Evolutionary conservation across 352 stramenopile genomes (phyloP), one percentile per base, ranked within the genome.

Genomic region (Phytophthora chlamydospora): DNA sequence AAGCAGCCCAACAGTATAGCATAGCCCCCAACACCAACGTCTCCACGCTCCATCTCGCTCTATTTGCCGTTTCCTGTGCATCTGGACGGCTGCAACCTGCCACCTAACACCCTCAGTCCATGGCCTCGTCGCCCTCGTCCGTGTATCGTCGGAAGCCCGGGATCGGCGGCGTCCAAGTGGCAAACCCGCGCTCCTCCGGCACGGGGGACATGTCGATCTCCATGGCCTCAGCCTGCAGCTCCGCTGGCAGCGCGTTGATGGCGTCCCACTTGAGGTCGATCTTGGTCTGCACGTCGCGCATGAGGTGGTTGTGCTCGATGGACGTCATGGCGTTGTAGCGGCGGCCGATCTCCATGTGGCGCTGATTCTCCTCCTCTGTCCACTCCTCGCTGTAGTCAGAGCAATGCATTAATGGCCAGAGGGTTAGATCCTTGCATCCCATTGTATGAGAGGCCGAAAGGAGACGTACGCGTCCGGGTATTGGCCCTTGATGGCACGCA

Each of bases 181-280:
- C 75, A 45, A 97, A 88, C 39, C 77, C 73, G 54, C 84, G 83
- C 47, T 75, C 80, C 47, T 90, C 80, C 5, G 88, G 86, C 16
- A 82, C 56, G 8, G 84, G 68, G 46, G 79, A 68, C 14, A 77
- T 58, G 60, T 97, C 89, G 24, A 76, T 56, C 46, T 95, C 79
- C 29, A 94, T 45, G 24, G 89, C 89, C 56, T 96, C 89, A 6
- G 72, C 69, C 72, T 95, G 87, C 51, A 96, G 60, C 45, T 95
- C 78, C 14, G 55, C 73, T 11, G 87, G 89, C 36, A 97, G 72
- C 47, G 87, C 83, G 58, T 95, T 95, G 71, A 96, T 97, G 21
- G 89, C 89, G 24, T 88, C 88, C 86, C 88, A 95, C 72, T 96
- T 96, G 38, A 97, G 75, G 69, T 96, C 88, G 64, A 97, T 95